These are phyloP conservation scores for Tetraselmis chui DNA, from an alignment of 139 green algal genomes.

Conservation along the genomic window DNA sequence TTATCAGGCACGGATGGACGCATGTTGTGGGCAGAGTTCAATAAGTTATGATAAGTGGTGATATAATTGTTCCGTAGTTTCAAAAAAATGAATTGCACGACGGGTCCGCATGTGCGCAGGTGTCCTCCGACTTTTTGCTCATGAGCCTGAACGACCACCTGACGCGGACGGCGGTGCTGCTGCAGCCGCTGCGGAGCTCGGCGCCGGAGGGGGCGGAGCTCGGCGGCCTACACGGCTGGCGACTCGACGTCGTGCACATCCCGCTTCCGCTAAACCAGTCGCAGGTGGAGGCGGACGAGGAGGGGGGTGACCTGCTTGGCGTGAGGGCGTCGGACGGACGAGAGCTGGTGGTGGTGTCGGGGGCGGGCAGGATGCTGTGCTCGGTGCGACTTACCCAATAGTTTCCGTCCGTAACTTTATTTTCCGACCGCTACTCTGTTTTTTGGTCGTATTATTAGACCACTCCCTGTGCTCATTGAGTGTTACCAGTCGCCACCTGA, in stretches of 20 bases:
- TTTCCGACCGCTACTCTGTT: no score
- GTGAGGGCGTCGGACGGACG: neutral
- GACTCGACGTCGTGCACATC: neutral
- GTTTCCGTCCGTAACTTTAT: neutral
- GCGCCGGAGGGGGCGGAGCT: neutral
- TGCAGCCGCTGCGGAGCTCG: slow-evolving; percentile 50
- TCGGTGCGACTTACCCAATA: neutral
- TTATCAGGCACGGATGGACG: no score
- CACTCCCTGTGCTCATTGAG: no score
- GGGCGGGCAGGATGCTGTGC: neutral
- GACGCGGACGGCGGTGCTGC: slow-evolving; percentile 52
- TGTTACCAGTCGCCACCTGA: no score
- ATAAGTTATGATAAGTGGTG: no score
- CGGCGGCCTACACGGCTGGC: neutral
- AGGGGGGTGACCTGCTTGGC: neutral
- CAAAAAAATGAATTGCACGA: no score
- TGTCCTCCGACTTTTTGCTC: slow-evolving; percentile 52
- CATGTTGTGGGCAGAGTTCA: no score
- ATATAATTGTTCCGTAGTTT: no score
- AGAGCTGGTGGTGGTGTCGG: neutral
- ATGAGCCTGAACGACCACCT: slow-evolving; percentile 69
- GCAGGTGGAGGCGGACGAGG: neutral
- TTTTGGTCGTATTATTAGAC: no score
- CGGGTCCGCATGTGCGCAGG: no score
- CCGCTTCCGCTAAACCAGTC: neutral